phyloP scores from a whole-genome alignment of 2,329 filamentous ascomycete genomes.

The Metarhizium robertsii region DNA sequence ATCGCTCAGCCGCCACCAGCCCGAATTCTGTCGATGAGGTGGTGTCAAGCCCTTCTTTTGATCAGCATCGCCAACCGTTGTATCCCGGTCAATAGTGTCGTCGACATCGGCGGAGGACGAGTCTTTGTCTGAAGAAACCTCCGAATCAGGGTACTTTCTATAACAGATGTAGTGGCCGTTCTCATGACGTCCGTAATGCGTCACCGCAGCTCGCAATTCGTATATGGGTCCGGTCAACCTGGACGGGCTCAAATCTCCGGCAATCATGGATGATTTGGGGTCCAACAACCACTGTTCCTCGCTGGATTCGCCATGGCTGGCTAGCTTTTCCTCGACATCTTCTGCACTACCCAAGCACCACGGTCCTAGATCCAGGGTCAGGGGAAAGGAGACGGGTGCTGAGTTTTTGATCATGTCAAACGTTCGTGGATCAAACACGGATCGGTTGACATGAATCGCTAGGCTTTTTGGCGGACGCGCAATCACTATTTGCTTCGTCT shows the following conservation, averaged over 20 bases:
- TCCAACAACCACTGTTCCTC: conserved; percentile 63
- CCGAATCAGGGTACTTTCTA: conserved; percentile 50
- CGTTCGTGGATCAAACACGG: conserved; percentile 77
- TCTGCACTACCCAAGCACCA: conserved; percentile 67
- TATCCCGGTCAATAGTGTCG: conserved; percentile 3
- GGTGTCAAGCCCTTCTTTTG: conserved; percentile 1
- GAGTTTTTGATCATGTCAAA: conserved; percentile 77
- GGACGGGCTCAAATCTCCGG: conserved; percentile 40
- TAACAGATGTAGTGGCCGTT: conserved; percentile 96
- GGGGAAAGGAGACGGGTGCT: conserved; percentile 69
- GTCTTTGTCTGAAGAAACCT: neutral
- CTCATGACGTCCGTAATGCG: conserved; percentile 83
- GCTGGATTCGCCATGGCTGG: conserved; percentile 12
- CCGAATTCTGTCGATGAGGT: conserved; percentile 24
- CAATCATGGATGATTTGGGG: conserved; percentile 65
- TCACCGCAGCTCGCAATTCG: conserved; percentile 73
- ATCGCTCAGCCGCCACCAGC: conserved; percentile 90
- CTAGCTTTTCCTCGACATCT: conserved; percentile 6
- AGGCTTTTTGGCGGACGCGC: conserved; percentile 73
- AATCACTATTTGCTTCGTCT: conserved; percentile 82
- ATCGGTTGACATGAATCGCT: conserved; percentile 83
- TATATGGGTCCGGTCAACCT: conserved; percentile 54
- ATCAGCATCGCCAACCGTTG: conserved; percentile 6
- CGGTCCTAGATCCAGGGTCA: conserved; percentile 62
- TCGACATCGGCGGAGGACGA: neutral